Conservation (phyloP, 2,329 filamentous ascomycete species). For the Tolypocladium album region DNA sequence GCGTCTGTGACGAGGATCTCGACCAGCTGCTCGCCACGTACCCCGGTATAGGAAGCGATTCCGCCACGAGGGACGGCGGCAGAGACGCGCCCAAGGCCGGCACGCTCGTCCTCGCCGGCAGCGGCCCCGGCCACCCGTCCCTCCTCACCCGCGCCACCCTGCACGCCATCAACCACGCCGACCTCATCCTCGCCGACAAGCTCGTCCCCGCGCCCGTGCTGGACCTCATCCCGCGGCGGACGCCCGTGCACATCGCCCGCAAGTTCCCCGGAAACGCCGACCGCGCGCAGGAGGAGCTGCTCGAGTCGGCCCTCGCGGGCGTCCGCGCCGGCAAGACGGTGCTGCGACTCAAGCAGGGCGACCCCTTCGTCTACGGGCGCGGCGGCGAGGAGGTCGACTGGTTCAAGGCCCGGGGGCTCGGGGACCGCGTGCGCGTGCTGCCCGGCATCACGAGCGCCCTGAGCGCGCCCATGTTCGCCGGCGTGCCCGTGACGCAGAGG, state of each 20-base stretch:
- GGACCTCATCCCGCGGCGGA: conserved; percentile 81
- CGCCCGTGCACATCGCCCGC: conserved; percentile 80
- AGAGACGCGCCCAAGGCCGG: conserved; percentile 32
- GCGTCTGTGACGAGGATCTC: conserved; percentile 71
- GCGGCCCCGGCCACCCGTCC: conserved; percentile 85
- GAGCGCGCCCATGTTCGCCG: conserved; percentile 77
- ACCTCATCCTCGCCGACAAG: conserved; percentile 78
- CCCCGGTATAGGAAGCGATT: conserved; percentile 19
- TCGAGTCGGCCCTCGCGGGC: conserved; percentile 64
- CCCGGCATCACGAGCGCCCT: conserved; percentile 87
- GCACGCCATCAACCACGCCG: conserved; percentile 63
- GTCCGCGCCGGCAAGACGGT: conserved; percentile 61
- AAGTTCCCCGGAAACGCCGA: conserved; percentile 98
- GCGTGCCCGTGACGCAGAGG: conserved; percentile 79
- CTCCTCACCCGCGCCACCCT: conserved; percentile 76
- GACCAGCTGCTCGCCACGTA: conserved; percentile 68
- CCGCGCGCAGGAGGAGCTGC: conserved; percentile 79
- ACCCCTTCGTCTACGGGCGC: conserved; percentile 91
- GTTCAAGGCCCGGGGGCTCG: conserved; percentile 63
- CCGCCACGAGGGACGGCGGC: conserved; percentile 8
- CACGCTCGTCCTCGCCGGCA: conserved; percentile 78
- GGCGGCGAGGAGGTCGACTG: conserved; percentile 87
- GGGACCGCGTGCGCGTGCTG: conserved; percentile 55
- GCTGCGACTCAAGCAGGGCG: conserved; percentile 86
- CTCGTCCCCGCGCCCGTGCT: conserved; percentile 77